A percentile compares a stretch with the other conserved stretches of the same genome.
Evolutionary conservation across 176 grass and related monocot species (phyloP).

Genomic region (Musa acuminata): DNA sequence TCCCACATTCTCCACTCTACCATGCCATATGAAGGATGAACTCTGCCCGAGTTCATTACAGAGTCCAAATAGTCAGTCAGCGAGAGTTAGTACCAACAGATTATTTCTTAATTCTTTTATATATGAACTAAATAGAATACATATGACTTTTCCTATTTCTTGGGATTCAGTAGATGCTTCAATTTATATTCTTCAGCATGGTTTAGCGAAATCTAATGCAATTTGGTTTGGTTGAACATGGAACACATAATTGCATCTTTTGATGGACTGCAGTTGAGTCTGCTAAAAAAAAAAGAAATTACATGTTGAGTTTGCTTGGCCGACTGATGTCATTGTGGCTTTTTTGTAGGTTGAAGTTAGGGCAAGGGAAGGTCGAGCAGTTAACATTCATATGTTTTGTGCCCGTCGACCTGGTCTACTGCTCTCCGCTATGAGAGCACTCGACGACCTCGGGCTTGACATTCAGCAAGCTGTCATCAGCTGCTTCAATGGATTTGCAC

Average conservation of each 20-base stretch:
- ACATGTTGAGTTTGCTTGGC: too few species aligned
- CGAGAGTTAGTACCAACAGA: conserved; percentile 34
- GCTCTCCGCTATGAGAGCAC: conserved; percentile 47
- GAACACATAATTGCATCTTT: too few species aligned
- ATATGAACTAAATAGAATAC: too few species aligned
- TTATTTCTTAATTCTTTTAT: too few species aligned
- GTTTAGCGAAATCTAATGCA: background rate
- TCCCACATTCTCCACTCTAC: conserved; percentile 55
- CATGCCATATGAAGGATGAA: conserved; percentile 72
- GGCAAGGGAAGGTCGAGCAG: conserved; percentile 42
- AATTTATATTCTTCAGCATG: too few species aligned
- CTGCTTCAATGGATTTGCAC: conserved; percentile 54
- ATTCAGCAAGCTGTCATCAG: conserved; percentile 56
- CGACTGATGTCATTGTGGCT: background rate
- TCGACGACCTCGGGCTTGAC: conserved; percentile 56
- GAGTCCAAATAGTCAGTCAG: conserved; percentile 60
- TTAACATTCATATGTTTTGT: conserved; percentile 88
- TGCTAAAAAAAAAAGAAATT: too few species aligned
- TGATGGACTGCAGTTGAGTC: too few species aligned
- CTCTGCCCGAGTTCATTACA: conserved; percentile 45
- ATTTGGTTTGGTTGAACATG: too few species aligned
- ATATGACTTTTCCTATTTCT: too few species aligned
- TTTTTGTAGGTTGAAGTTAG: conserved; percentile 55
- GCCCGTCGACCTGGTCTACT: conserved; percentile 43
- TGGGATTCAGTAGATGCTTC: too few species aligned